phyloP scores from a whole-genome alignment of 768 basidiomycete species.

The Russula sp. region DNA sequence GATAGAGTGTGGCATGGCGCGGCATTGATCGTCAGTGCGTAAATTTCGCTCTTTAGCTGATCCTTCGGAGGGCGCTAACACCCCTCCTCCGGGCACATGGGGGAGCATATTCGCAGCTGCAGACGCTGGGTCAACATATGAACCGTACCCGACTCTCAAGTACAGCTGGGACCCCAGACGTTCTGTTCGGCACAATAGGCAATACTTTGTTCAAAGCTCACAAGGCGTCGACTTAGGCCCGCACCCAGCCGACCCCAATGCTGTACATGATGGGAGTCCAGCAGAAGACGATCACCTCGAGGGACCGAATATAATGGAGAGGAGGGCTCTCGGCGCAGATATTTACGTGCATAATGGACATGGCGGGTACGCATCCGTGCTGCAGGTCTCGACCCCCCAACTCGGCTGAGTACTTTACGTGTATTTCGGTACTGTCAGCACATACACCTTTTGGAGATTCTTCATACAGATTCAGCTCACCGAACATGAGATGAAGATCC shows the following conservation, averaged over 20 bases:
- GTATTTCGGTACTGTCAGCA: slow-evolving; percentile 50
- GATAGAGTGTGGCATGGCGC: slow-evolving; percentile 86
- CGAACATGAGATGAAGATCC: slow-evolving; percentile 67
- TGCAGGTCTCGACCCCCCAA: background rate
- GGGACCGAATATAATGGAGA: slow-evolving; percentile 38
- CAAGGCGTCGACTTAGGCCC: slow-evolving; percentile 58
- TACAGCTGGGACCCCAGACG: slow-evolving; percentile 72
- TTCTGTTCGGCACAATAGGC: slow-evolving; percentile 24
- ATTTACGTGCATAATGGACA: slow-evolving; percentile 64
- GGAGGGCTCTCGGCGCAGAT: slow-evolving; percentile 59
- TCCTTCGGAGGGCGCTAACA: slow-evolving; percentile 3
- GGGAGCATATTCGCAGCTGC: slow-evolving; percentile 47
- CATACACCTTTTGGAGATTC: slow-evolving; percentile 94
- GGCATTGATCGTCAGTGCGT: slow-evolving; percentile 83
- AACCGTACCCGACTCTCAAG: slow-evolving; percentile 64
- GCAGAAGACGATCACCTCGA: background rate
- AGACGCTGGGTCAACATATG: slow-evolving; percentile 75
- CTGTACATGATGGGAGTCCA: slow-evolving; percentile 36
- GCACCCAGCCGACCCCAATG: slow-evolving; percentile 73
- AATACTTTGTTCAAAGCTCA: slow-evolving; percentile 29
- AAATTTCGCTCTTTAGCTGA: background rate
- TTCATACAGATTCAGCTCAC: slow-evolving; percentile 76
- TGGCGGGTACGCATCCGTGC: slow-evolving; percentile 42
- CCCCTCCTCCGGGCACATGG: background rate
- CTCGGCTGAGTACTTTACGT: background rate